phyloP scores from a whole-genome alignment of 352 stramenopile species.

The Pythium sukuiense region DNA sequence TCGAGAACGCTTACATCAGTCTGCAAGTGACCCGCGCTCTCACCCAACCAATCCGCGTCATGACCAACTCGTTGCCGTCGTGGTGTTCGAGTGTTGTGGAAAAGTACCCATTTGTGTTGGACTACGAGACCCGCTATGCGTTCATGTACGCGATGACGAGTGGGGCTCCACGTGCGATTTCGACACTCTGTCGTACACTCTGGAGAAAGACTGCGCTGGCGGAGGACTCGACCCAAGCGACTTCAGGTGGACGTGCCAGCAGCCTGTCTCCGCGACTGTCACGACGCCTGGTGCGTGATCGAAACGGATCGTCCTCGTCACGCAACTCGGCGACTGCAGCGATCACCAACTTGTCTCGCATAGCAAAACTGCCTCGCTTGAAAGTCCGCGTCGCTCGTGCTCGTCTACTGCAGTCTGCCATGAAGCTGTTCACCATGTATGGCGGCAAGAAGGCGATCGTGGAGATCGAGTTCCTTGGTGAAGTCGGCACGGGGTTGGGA shows the following conservation, averaged over 20 bases:
- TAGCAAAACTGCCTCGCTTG: slow-evolving; percentile 72
- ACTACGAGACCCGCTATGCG: slow-evolving; percentile 62
- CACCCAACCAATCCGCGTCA: slow-evolving; percentile 59
- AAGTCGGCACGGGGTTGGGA: slow-evolving; percentile 72
- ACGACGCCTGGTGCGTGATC: slow-evolving; percentile 41
- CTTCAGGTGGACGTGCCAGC: slow-evolving; percentile 8
- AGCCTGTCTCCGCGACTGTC: slow-evolving; percentile 3
- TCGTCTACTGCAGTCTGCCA: slow-evolving; percentile 61
- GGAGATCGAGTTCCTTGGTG: slow-evolving; percentile 78
- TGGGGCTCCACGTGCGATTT: slow-evolving; percentile 64
- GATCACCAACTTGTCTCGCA: slow-evolving; percentile 53
- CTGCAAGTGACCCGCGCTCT: slow-evolving; percentile 60
- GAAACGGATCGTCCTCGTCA: slow-evolving; percentile 32
- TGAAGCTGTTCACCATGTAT: slow-evolving; percentile 74
- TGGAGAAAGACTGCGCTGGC: slow-evolving; percentile 56
- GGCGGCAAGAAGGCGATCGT: slow-evolving; percentile 75
- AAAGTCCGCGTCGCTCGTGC: slow-evolving; percentile 72
- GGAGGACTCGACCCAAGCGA: slow-evolving; percentile 37
- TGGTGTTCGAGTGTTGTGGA: slow-evolving; percentile 58
- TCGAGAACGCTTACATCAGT: slow-evolving; percentile 63
- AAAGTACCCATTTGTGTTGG: slow-evolving; percentile 62
- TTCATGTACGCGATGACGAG: slow-evolving; percentile 72
- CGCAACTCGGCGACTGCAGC: slow-evolving; percentile 25
- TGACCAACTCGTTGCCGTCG: slow-evolving; percentile 56
- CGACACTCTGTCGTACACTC: slow-evolving; percentile 63